A percentile compares a stretch with the other conserved stretches of the same genome.
phyloP scores from a whole-genome alignment of 495 filamentous ascomycete species.

The Recurvomyces mirabilis region DNA sequence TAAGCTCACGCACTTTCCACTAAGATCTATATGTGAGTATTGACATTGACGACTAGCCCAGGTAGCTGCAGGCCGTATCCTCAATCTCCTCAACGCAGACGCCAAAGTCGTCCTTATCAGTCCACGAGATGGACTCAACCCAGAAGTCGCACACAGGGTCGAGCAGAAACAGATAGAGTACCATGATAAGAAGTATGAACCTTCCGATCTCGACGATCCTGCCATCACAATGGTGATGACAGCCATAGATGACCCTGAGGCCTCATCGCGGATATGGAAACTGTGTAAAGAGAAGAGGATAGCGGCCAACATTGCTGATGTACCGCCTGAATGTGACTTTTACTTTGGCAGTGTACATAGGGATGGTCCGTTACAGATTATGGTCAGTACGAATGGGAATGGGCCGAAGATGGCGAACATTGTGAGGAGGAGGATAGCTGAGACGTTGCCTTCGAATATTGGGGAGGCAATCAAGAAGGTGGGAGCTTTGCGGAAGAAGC shows the following conservation, averaged over 20 bases:
- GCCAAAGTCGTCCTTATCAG: conserved; percentile 77
- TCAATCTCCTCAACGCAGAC: conserved; percentile 87
- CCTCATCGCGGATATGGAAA: conserved; percentile 78
- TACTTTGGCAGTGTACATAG: conserved; percentile 94
- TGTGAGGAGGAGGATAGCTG: conserved; percentile 72
- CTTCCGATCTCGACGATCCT: conserved; percentile 60
- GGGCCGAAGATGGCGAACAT: conserved; percentile 84
- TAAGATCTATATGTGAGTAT: conserved; percentile 8
- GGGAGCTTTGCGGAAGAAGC: conserved; percentile 63
- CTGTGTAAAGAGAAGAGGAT: conserved; percentile 77
- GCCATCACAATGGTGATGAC: conserved; percentile 75
- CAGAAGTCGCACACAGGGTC: conserved; percentile 76
- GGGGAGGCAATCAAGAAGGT: conserved; percentile 77
- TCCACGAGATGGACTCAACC: conserved; percentile 67
- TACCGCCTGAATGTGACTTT: conserved; percentile 93
- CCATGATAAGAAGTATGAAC: conserved; percentile 69
- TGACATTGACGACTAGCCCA: conserved; percentile 33
- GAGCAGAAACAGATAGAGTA: conserved; percentile 60
- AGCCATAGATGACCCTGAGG: conserved; percentile 82
- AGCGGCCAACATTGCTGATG: conserved; percentile 91
- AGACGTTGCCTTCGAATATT: conserved; percentile 57
- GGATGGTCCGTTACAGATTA: conserved; percentile 90
- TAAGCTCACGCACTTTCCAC: too few species aligned
- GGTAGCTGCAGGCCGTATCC: conserved; percentile 91
- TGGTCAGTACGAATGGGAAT: conserved; percentile 97